These are phyloP conservation scores for Plasmodium gallinaceum DNA, from an alignment of 169 alveolate species.

Conservation along the genomic window DNA sequence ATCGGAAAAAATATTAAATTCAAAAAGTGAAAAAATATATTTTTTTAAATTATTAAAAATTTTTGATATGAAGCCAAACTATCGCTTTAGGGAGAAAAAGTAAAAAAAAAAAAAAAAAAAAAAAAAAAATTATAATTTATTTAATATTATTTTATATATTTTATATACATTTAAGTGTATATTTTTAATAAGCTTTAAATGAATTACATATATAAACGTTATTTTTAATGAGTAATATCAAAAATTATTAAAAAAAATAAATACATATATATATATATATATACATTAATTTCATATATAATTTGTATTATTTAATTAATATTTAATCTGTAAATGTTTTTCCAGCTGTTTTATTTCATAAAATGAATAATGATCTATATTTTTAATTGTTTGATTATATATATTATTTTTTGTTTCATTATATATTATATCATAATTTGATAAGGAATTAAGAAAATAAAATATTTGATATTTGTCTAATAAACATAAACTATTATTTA, in stretches of 20 bases:
- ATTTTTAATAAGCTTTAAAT: not conserved
- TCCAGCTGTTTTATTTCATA: conserved; percentile 51
- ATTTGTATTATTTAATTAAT: not conserved
- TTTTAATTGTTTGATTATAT: not conserved
- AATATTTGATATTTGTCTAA: conserved; percentile 61
- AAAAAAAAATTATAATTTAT: not conserved
- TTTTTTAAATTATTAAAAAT: conserved; percentile 71
- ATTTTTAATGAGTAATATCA: too few relatives aligned
- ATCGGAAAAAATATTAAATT: not conserved
- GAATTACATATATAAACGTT: not conserved
- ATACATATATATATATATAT: too few relatives aligned
- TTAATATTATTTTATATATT: not conserved
- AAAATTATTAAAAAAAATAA: too few relatives aligned
- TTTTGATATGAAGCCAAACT: conserved; percentile 77
- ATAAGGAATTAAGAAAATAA: conserved; percentile 45
- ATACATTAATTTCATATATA: not conserved
- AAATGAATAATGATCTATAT: conserved; percentile 31
- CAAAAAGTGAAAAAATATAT: conserved; percentile 29
- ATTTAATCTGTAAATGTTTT: conserved; percentile 18
- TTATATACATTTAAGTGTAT: not conserved
- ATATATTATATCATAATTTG: conserved; percentile 50
- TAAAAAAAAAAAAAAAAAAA: not conserved
- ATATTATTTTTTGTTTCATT: conserved; percentile 48
- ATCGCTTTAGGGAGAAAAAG: conserved; percentile 52
- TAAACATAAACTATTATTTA: conserved; percentile 41